phyloP scores from a whole-genome alignment of 2,329 filamentous ascomycete species.

The Phyllosticta paracitricarpa region DNA sequence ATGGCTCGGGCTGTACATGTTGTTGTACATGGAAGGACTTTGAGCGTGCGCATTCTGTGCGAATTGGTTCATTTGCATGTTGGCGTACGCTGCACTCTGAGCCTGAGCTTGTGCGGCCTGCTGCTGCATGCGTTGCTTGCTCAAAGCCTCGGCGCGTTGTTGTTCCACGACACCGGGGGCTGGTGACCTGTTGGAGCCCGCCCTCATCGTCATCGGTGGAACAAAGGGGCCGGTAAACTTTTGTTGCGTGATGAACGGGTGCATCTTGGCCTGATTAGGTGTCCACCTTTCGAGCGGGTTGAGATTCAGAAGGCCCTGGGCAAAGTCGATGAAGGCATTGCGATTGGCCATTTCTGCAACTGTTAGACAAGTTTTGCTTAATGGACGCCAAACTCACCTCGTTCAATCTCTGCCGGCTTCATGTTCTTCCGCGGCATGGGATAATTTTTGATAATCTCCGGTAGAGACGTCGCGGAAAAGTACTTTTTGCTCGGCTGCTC shows the following conservation, averaged over 20 bases:
- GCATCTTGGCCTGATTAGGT: constrained; percentile 90
- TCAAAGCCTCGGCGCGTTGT: constrained; percentile 85
- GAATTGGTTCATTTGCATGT: constrained; percentile 50
- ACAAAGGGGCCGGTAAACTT: constrained; percentile 96
- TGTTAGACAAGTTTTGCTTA: constrained; percentile 15
- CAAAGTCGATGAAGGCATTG: constrained; percentile 95
- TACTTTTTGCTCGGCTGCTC: constrained; percentile 99
- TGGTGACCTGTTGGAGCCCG: constrained; percentile 75
- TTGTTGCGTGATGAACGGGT: constrained; percentile 96
- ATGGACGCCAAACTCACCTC: constrained; percentile 54
- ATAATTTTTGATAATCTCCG: constrained; percentile 95
- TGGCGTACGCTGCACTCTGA: constrained; percentile 58
- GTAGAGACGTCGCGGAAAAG: constrained; percentile 85
- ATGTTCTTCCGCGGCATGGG: constrained; percentile 99
- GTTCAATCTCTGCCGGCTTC: constrained; percentile 92
- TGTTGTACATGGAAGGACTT: constrained; percentile 62
- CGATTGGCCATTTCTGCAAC: constrained; percentile 96
- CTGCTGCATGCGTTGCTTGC: constrained; percentile 69
- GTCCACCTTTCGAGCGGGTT: constrained; percentile 97
- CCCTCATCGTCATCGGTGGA: constrained; percentile 92
- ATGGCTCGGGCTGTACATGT: constrained; percentile 60
- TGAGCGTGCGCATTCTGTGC: constrained; percentile 36
- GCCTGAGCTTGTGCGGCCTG: constrained; percentile 46
- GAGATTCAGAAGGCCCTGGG: constrained; percentile 82
- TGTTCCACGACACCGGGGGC: constrained; percentile 93